Base-by-base conservation (phyloP, 2,329 filamentous ascomycete species). In the Trichophyton mentagrophytes region DNA sequence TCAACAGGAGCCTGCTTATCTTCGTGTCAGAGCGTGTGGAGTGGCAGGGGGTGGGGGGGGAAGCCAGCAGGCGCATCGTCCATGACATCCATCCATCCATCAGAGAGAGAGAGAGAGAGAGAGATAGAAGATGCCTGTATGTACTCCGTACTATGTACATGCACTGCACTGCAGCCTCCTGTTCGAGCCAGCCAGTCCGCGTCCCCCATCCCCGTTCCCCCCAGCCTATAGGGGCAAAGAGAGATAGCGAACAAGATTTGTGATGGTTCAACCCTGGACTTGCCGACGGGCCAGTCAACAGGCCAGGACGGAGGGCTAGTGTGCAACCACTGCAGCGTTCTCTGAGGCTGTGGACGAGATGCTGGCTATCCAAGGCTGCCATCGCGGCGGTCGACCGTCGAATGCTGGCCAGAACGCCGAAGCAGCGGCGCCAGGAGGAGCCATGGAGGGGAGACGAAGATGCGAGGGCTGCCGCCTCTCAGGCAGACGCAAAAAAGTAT, bases 301-400 rank as follows among this genome's bases (percentile, higher is more conserved):
- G 15, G 51, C 51, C 25, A 36, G 51, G 51, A 33, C 49, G 22
- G 17, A 27, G 30, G 33, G 51, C 51, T 55, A 55, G 51, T 55
- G 51, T 55, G 51, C 51, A 55, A 55, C 51, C 51, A 55, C 3
- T 27, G 9, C 22, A 27, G 27, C n/a, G 13, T 4, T 55, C 13
- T 22, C 11, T 38, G 11, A 13, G 33, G 5, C 13, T 17, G 51
- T n/a, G 27, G 25, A 44, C 6, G 40, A 17, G 40, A 44, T 44
- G 51, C 51, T 55, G 51, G 51, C 27, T 55, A 38, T 55, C 51
- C 51, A 55, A 55, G 51, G 51, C 51, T 55, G 51, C 51, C 51
- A 36, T 55, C 51, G 51, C 51, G 22, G 22, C 22, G 33, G 9
- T 13, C 46, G 11, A 20, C 20, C 17, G 46, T 51, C 22, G 46